phyloP scores from a whole-genome alignment of 2,329 filamentous ascomycete genomes.

The Neopestalotiopsis sp. region DNA sequence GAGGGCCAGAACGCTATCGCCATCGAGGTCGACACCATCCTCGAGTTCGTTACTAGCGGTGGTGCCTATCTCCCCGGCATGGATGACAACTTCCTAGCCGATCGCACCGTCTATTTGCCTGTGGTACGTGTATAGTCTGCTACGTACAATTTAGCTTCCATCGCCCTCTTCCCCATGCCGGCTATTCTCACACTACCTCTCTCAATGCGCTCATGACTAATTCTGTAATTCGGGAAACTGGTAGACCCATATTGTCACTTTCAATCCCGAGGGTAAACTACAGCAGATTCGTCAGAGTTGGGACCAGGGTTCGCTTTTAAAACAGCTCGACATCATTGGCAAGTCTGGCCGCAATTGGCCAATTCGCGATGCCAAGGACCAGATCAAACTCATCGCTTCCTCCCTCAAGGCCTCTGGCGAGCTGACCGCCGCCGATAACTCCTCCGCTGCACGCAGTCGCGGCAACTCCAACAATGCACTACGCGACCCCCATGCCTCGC shows the following conservation, averaged over 20 bases:
- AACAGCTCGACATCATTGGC: slow-evolving; percentile 93
- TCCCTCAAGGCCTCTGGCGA: slow-evolving; percentile 59
- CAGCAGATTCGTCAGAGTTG: slow-evolving; percentile 87
- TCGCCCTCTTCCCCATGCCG: too few relatives aligned
- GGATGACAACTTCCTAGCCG: slow-evolving; percentile 92
- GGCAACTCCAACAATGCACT: slow-evolving; percentile 59
- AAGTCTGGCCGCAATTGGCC: slow-evolving; percentile 92
- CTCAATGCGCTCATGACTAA: neutral
- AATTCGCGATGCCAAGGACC: slow-evolving; percentile 85
- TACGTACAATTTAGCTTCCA: slow-evolving; percentile 8
- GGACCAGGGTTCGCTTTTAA: slow-evolving; percentile 93
- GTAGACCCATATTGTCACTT: slow-evolving; percentile 87
- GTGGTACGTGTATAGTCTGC: slow-evolving; percentile 66
- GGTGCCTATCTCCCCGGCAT: slow-evolving; percentile 87
- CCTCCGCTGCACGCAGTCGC: slow-evolving; percentile 50
- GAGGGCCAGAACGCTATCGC: slow-evolving; percentile 74
- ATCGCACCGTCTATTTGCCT: slow-evolving; percentile 78
- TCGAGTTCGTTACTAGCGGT: slow-evolving; percentile 83
- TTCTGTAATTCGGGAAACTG: neutral
- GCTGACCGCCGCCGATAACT: slow-evolving; percentile 38
- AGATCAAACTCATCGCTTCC: slow-evolving; percentile 75
- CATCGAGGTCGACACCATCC: slow-evolving; percentile 79
- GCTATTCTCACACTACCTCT: neutral
- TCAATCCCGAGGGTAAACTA: slow-evolving; percentile 80
- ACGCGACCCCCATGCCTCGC: slow-evolving; percentile 71